Conservation (phyloP, 2,329 filamentous ascomycete genomes). For the Sporothrix variecibatus region DNA sequence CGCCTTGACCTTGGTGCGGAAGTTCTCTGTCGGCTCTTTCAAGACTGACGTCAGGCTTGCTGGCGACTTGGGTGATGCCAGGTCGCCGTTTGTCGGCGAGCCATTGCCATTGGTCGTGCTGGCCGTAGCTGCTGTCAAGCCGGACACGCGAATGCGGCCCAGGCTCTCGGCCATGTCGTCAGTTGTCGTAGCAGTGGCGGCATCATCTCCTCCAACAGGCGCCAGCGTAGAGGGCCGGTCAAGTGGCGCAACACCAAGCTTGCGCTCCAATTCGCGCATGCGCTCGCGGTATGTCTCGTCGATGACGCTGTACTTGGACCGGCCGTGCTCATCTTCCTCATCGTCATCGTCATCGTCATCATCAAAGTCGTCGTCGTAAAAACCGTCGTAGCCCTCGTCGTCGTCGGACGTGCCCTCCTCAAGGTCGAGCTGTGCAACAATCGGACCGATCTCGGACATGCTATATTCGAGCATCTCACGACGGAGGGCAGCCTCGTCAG, state of each 20-base stretch:
- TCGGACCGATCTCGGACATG: conserved; percentile 82
- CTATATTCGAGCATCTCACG: conserved; percentile 90
- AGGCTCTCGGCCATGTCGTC: conserved; percentile 50
- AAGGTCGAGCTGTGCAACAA: conserved; percentile 88
- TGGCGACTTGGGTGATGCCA: conserved; percentile 29
- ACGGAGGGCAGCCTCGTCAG: conserved; percentile 77
- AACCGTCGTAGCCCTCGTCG: conserved; percentile 51
- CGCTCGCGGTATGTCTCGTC: conserved; percentile 73
- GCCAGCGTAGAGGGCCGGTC: conserved; percentile 35
- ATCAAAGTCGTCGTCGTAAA: conserved; percentile 40
- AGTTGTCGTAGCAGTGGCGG: neutral
- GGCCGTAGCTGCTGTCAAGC: conserved; percentile 5
- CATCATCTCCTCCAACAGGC: neutral
- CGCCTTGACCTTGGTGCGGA: conserved; percentile 19
- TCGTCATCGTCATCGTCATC: conserved; percentile 63
- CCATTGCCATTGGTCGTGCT: neutral
- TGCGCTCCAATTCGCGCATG: conserved; percentile 84
- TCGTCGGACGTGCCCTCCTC: conserved; percentile 65
- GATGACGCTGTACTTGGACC: conserved; percentile 67
- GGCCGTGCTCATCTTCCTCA: conserved; percentile 75
- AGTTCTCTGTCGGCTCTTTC: conserved; percentile 21
- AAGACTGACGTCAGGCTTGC: conserved; percentile 6
- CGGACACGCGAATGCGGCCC: conserved; percentile 56
- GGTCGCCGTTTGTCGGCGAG: neutral
- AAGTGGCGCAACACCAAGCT: conserved; percentile 62